phyloP scores from a whole-genome alignment of 2,329 filamentous ascomycete genomes.

The Colletotrichum tofieldiae region DNA sequence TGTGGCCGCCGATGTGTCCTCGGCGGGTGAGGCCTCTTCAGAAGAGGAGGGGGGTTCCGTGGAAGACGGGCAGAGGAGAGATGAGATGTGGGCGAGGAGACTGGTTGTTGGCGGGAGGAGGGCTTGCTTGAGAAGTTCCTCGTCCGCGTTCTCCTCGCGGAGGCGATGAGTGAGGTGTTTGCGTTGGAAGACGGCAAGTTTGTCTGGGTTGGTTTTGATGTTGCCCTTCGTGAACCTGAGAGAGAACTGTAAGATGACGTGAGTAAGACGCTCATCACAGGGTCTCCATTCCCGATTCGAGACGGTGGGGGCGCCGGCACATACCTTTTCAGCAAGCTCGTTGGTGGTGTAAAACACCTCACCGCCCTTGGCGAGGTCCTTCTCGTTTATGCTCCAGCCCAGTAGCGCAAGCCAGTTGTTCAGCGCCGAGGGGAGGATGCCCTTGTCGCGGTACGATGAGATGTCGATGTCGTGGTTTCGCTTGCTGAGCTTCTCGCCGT shows the following conservation, averaged over 20 bases:
- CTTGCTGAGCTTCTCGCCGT: constrained; percentile 89
- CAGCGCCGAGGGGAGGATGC: constrained; percentile 66
- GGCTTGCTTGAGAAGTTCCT: constrained; percentile 29
- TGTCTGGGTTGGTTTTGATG: constrained; percentile 84
- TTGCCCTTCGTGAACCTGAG: constrained; percentile 94
- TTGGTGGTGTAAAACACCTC: constrained; percentile 80
- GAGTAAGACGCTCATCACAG: constrained; percentile 1
- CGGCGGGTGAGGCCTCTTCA: neutral
- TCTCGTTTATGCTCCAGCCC: constrained; percentile 81
- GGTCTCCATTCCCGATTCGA: too few relatives aligned
- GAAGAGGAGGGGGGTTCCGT: neutral
- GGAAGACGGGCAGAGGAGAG: constrained; percentile 1
- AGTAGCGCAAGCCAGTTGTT: constrained; percentile 88
- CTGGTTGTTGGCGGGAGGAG: constrained; percentile 37
- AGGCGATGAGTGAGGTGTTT: constrained; percentile 67
- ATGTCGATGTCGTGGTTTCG: constrained; percentile 74
- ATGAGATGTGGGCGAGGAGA: constrained; percentile 34
- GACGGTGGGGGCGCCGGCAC: constrained; percentile 45
- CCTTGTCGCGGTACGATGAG: constrained; percentile 64
- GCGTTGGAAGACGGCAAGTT: constrained; percentile 85
- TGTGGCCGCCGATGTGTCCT: neutral
- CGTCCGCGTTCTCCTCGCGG: constrained; percentile 39
- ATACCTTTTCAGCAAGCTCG: constrained; percentile 79
- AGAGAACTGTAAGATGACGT: constrained; percentile 72
- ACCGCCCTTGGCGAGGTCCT: constrained; percentile 56